Conservation (phyloP, 164 flowering plant species). For the Macadamia tetraphylla region DNA sequence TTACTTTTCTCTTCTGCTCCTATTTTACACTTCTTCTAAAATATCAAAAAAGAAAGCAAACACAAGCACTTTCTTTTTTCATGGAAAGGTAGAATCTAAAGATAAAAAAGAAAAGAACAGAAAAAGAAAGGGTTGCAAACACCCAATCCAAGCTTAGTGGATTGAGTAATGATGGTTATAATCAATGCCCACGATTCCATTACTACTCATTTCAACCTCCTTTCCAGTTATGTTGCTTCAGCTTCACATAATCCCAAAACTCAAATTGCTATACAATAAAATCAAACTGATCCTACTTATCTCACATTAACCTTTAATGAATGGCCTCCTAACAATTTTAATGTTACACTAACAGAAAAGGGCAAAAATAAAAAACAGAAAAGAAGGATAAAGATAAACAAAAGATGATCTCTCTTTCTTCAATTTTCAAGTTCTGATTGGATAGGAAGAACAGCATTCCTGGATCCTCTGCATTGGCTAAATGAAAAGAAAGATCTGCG, state of each 20-base stretch:
- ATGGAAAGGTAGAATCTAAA: conserved; percentile 17
- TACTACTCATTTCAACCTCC: neutral
- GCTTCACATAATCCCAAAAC: neutral
- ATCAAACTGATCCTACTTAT: conserved; percentile 7
- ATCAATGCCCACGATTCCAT: conserved; percentile 14
- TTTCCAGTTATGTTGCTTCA: no score
- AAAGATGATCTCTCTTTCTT: neutral
- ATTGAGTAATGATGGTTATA: conserved; percentile 24
- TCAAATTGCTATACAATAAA: conserved; percentile 10
- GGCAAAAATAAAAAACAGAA: neutral
- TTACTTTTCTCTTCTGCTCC: no score
- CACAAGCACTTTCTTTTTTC: conserved; percentile 16
- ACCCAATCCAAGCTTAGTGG: conserved; percentile 12
- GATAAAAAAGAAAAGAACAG: neutral
- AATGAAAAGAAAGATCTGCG: conserved; percentile 67
- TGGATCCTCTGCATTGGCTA: conserved; percentile 59
- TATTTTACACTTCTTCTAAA: neutral
- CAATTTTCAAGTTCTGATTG: conserved; percentile 34
- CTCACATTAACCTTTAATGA: neutral
- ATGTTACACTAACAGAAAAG: neutral
- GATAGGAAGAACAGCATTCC: conserved; percentile 60
- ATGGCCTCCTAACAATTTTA: neutral
- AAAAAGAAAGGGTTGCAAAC: no score
- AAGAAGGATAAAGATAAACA: neutral
- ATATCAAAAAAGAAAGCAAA: neutral